phyloP scores from a whole-genome alignment of 768 basidiomycete genomes.

The Trametes gibbosa region DNA sequence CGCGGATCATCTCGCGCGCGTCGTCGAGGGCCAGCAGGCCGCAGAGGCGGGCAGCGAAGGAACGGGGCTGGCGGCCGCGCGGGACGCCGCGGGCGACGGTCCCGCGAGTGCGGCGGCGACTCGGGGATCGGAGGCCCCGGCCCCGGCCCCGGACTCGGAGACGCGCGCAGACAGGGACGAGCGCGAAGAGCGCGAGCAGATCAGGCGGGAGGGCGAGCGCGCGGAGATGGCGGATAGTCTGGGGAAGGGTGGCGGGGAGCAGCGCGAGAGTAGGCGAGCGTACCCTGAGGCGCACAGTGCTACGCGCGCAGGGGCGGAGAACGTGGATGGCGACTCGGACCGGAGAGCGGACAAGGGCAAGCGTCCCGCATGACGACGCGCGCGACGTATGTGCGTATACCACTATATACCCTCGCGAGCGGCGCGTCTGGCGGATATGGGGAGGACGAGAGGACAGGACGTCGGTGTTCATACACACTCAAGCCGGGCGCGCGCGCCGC shows the following conservation, averaged over 20 bases:
- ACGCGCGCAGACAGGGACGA: slow-evolving; percentile 14
- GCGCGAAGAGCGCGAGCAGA: slow-evolving; percentile 24
- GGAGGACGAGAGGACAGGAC: neutral
- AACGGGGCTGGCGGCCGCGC: neutral
- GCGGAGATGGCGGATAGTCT: slow-evolving; percentile 31
- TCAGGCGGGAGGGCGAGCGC: slow-evolving; percentile 24
- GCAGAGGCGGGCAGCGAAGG: neutral
- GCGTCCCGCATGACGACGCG: slow-evolving; percentile 2
- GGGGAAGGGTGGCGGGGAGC: slow-evolving; percentile 15
- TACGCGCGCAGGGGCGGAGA: too few species aligned
- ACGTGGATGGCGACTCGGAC: too few species aligned
- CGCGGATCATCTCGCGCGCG: slow-evolving; percentile 71
- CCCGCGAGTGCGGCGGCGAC: neutral
- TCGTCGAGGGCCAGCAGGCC: slow-evolving; percentile 58
- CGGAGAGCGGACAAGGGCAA: neutral
- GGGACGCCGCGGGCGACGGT: neutral
- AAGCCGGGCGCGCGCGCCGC: neutral
- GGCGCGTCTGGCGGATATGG: too few species aligned
- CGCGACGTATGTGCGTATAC: too few species aligned
- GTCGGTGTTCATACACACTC: slow-evolving; percentile 1
- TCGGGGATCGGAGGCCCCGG: neutral
- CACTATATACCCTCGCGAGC: neutral
- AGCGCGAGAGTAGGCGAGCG: slow-evolving; percentile 1
- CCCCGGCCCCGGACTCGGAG: too few species aligned
- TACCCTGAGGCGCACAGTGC: neutral